Conservation (phyloP, 768 basidiomycete species). For the Leccinum arenicola region DNA sequence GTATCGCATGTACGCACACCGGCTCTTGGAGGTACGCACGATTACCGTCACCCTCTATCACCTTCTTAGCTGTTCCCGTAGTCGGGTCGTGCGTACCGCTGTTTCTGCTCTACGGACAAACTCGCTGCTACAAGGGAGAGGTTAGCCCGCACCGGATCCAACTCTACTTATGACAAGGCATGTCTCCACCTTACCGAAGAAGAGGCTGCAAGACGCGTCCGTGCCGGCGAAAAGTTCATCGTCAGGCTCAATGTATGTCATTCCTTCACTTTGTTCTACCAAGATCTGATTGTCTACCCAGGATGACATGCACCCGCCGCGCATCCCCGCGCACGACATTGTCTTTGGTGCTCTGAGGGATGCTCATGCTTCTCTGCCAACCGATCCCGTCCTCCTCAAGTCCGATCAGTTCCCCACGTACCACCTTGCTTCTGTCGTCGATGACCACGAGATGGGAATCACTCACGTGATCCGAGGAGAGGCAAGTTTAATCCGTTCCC, state of each 20-base stretch:
- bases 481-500: constrained; percentile 39
- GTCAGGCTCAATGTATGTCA: constrained; percentile 84
- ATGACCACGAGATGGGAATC: constrained; percentile 95
- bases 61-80: constrained; percentile 28
- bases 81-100: constrained; percentile 90
- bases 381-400: constrained; percentile 91
- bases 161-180: constrained; percentile 81
- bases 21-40: constrained; percentile 67
- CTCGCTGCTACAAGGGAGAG: constrained; percentile 66
- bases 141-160: constrained; percentile 70
- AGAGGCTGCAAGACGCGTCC: constrained; percentile 71
- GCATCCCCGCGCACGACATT: constrained; percentile 56
- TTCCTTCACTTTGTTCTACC: background rate
- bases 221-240: constrained; percentile 73
- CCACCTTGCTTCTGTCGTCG: constrained; percentile 92
- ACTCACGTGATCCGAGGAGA: constrained; percentile 95
- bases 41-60: background rate
- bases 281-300: constrained; percentile 25
- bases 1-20: constrained; percentile 70
- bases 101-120: constrained; percentile 83
- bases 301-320: constrained; percentile 56
- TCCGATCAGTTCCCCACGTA: constrained; percentile 94
- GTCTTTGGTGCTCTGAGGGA: constrained; percentile 76
- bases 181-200: constrained; percentile 87
- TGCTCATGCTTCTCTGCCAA: constrained; percentile 73